Evolutionary conservation across 768 basidiomycete species (phyloP).

Genomic region (Mycena chlorophos): DNA sequence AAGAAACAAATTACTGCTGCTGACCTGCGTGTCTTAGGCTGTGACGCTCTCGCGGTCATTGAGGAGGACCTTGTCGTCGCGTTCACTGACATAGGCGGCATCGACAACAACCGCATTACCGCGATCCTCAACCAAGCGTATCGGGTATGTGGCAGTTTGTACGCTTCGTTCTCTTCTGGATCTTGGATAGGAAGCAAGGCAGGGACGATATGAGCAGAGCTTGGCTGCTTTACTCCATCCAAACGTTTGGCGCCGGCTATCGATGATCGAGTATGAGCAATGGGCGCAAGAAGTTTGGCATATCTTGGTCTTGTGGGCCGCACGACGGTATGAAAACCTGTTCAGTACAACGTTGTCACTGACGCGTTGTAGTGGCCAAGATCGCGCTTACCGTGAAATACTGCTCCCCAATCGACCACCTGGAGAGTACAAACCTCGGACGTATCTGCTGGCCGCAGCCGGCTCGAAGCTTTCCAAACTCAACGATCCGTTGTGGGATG

Average conservation of each 20-base stretch:
- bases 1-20: not conserved
- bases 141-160: constrained; percentile 42
- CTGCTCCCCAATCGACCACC: constrained; percentile 61
- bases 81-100: constrained; percentile 57
- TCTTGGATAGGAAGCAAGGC: constrained; percentile 56
- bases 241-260: constrained; percentile 67
- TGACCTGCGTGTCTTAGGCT: constrained; percentile 53
- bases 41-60: constrained; percentile 58
- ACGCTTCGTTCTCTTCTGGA: not conserved
- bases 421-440: constrained; percentile 52
- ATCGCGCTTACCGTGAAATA: constrained; percentile 63
- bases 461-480: constrained; percentile 43
- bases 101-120: constrained; percentile 62
- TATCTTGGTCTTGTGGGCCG: constrained; percentile 64
- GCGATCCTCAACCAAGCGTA: constrained; percentile 67
- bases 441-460: constrained; percentile 53
- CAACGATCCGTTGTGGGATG: constrained; percentile 45
- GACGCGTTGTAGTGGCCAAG: constrained; percentile 54
- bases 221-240: constrained; percentile 66
- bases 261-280: constrained; percentile 59
- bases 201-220: constrained; percentile 65
- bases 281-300: constrained; percentile 84
- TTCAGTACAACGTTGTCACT: constrained; percentile 1
- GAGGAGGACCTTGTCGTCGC: constrained; percentile 72
- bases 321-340: constrained; percentile 56